phyloP scores from a whole-genome alignment of 106 monocot species.

The Allium cepa region DNA sequence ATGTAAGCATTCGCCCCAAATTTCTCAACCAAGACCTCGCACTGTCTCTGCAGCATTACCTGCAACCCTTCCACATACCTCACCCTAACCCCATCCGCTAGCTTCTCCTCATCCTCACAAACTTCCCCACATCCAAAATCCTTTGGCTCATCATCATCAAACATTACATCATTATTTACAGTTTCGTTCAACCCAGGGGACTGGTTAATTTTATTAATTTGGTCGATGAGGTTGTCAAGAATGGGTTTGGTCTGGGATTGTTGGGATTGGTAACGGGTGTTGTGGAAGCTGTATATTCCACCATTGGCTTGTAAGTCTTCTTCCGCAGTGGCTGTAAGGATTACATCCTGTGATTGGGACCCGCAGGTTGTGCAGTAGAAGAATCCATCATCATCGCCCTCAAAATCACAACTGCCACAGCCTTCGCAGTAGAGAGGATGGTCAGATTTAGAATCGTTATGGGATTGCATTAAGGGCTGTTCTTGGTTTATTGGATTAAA shows the following conservation, averaged over 20 bases:
- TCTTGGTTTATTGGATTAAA: too few species aligned
- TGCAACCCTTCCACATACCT: conserved; percentile 75
- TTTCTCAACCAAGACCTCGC: conserved; percentile 59
- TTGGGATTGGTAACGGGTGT: conserved; percentile 8
- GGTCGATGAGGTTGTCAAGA: neutral
- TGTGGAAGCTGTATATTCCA: conserved; percentile 28
- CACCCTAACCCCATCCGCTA: conserved; percentile 20
- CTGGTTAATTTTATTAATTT: neutral
- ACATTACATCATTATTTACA: neutral
- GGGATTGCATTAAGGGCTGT: too few species aligned
- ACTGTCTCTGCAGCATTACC: conserved; percentile 77
- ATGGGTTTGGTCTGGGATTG: neutral
- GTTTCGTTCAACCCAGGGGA: conserved; percentile 6
- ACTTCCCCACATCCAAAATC: conserved; percentile 22
- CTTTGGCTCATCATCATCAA: conserved; percentile 21
- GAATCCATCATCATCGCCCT: conserved; percentile 40
- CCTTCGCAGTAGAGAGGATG: conserved; percentile 20
- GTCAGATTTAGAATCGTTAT: too few species aligned
- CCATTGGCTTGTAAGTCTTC: conserved; percentile 23
- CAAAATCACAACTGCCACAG: conserved; percentile 30
- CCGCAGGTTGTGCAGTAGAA: conserved; percentile 47
- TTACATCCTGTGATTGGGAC: conserved; percentile 26
- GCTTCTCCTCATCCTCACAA: conserved; percentile 12
- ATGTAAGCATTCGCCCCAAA: conserved; percentile 45
- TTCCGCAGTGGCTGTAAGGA: conserved; percentile 21